Conservation (phyloP, 2,329 filamentous ascomycete genomes). For the Hirsutella rhossiliensis region DNA sequence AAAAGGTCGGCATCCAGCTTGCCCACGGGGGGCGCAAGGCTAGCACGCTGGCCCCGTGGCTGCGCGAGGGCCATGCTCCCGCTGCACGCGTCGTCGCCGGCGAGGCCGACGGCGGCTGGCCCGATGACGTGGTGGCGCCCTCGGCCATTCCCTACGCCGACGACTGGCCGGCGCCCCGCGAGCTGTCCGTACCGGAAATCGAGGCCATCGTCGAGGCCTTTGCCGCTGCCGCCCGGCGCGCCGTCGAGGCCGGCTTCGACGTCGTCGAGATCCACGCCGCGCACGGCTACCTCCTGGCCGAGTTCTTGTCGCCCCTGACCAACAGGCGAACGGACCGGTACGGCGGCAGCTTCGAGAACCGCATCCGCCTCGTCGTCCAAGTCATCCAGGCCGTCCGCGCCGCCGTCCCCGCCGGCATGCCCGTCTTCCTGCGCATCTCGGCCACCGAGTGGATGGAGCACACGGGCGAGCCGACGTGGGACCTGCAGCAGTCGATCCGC, state of each 20-base stretch:
- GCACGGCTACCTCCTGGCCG: constrained; percentile 54
- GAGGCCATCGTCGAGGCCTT: constrained; percentile 50
- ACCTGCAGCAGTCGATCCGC: constrained; percentile 44
- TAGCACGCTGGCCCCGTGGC: constrained; percentile 50
- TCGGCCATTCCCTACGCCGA: constrained; percentile 47
- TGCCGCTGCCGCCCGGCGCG: constrained; percentile 42
- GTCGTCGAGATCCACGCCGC: constrained; percentile 57
- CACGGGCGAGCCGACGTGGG: constrained; percentile 44
- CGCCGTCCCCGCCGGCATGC: constrained; percentile 40
- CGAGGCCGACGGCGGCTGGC: constrained; percentile 42
- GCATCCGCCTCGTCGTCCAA: constrained; percentile 47
- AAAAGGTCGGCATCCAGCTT: constrained; percentile 69
- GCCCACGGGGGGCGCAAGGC: constrained; percentile 68
- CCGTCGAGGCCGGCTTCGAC: constrained; percentile 62
- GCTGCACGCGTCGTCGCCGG: constrained; percentile 37
- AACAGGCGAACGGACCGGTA: constrained; percentile 54
- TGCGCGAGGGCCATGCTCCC: constrained; percentile 34
- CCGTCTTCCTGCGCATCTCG: constrained; percentile 48
- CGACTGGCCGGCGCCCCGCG: constrained; percentile 49
- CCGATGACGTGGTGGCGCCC: constrained; percentile 38
- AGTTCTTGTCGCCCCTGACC: constrained; percentile 49
- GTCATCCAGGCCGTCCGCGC: constrained; percentile 36
- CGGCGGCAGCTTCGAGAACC: constrained; percentile 54
- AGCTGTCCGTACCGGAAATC: constrained; percentile 59
- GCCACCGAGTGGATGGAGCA: constrained; percentile 51